phyloP scores from a whole-genome alignment of 1,284 basidiomycete genomes.

The Taiwanofungus camphoratus region DNA sequence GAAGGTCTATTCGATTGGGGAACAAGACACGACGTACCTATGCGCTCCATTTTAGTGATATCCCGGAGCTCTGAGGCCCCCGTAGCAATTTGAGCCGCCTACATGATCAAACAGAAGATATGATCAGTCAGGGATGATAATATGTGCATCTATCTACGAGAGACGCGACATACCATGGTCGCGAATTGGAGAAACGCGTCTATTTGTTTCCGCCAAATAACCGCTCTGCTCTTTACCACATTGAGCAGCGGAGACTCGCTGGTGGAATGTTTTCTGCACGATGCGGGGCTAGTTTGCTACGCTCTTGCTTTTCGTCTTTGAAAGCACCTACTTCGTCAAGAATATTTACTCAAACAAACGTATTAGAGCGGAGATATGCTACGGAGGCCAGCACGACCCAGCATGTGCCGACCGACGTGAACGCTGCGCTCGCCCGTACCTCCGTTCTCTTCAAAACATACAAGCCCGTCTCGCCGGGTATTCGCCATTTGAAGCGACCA shows the following conservation, averaged over 20 bases:
- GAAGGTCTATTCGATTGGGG: not conserved
- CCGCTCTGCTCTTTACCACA: slow-evolving; percentile 6
- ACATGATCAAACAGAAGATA: not conserved
- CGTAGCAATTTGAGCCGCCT: slow-evolving; percentile 69
- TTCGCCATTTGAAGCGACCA: slow-evolving; percentile 84
- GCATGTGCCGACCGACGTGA: slow-evolving; percentile 26
- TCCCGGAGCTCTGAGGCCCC: slow-evolving; percentile 77
- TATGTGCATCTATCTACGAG: too few relatives aligned
- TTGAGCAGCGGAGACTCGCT: not conserved
- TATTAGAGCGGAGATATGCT: slow-evolving; percentile 25
- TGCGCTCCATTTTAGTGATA: slow-evolving; percentile 94
- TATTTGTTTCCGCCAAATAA: slow-evolving; percentile 29
- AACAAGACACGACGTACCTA: slow-evolving; percentile 49
- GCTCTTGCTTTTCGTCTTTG: slow-evolving; percentile 23
- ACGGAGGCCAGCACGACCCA: slow-evolving; percentile 25
- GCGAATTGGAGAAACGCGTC: slow-evolving; percentile 28
- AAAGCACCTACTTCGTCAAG: slow-evolving; percentile 15
- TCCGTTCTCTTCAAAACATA: slow-evolving; percentile 78
- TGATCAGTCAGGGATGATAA: not conserved
- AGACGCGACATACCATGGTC: slow-evolving; percentile 24
- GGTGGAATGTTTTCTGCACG: slow-evolving; percentile 26
- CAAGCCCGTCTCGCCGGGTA: slow-evolving; percentile 82
- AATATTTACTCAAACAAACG: slow-evolving; percentile 12
- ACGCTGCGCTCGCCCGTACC: slow-evolving; percentile 34
- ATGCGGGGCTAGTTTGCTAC: slow-evolving; percentile 27